These are phyloP conservation scores for Eruca vesicaria DNA, from an alignment of 441 rosid genomes.

Conservation along the genomic window DNA sequence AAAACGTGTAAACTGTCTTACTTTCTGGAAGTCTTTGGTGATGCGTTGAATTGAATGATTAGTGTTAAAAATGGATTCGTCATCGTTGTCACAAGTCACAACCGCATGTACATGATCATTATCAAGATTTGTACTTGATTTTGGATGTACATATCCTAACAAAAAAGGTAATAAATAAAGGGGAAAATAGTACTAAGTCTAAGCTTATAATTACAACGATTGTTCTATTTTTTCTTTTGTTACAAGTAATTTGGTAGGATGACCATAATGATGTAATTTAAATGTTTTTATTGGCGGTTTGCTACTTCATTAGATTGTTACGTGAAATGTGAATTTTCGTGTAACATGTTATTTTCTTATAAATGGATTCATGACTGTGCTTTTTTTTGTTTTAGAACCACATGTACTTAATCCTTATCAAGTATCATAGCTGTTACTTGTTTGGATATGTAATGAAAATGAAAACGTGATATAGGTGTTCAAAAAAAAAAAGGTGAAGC, in stretches of 20 bases:
- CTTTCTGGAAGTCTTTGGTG: neutral
- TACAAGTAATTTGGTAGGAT: neutral
- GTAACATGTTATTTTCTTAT: neutral
- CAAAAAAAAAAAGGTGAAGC: no score
- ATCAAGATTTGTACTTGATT: neutral
- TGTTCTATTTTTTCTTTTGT: no score
- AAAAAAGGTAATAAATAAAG: no score
- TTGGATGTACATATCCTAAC: neutral
- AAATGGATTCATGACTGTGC: neutral
- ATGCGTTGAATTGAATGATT: neutral
- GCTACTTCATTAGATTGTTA: neutral
- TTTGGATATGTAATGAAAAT: neutral
- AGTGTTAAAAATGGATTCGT: neutral
- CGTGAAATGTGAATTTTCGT: neutral
- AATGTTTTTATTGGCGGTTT: neutral
- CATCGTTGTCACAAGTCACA: neutral
- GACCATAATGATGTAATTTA: neutral
- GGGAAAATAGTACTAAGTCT: no score
- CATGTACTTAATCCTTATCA: neutral
- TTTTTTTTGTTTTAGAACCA: constrained; percentile 5
- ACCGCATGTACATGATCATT: neutral
- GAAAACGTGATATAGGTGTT: neutral
- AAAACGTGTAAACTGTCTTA: neutral
- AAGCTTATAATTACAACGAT: neutral
- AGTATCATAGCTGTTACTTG: neutral